A percentile compares a stretch with the other conserved stretches of the same genome.
phyloP scores from a whole-genome alignment of 371 early-diverging fungal species.

The Amoeboradix gromovi region DNA sequence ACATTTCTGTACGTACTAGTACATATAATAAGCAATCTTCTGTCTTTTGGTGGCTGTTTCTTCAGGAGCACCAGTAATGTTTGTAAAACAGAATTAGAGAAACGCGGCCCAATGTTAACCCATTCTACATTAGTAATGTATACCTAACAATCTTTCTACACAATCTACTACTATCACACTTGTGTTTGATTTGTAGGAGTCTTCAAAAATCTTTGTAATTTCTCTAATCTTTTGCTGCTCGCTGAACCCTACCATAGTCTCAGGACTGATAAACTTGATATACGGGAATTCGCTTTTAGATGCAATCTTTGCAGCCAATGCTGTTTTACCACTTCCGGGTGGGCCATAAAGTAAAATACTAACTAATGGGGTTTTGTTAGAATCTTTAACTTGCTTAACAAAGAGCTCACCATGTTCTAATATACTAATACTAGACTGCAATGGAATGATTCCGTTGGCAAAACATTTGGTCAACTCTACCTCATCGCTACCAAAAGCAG shows the following conservation, averaged over 20 bases:
- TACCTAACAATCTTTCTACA: slow-evolving; percentile 69
- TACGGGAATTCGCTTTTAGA: slow-evolving; percentile 83
- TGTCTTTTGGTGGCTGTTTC: slow-evolving; percentile 56
- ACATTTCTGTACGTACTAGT: slow-evolving; percentile 51
- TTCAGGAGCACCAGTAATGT: slow-evolving; percentile 67
- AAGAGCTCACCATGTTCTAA: slow-evolving; percentile 48
- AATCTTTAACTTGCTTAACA: slow-evolving; percentile 55
- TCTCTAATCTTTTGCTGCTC: slow-evolving; percentile 72
- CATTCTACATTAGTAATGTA: slow-evolving; percentile 32
- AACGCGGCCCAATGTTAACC: slow-evolving; percentile 91
- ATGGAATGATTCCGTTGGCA: slow-evolving; percentile 54
- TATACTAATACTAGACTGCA: slow-evolving; percentile 32
- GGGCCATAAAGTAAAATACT: slow-evolving; percentile 65
- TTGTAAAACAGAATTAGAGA: slow-evolving; percentile 86
- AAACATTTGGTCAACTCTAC: slow-evolving; percentile 57
- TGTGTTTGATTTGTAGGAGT: slow-evolving; percentile 88
- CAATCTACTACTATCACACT: slow-evolving; percentile 90
- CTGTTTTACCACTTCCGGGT: slow-evolving; percentile 86
- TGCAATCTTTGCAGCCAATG: slow-evolving; percentile 85
- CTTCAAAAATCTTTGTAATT: slow-evolving; percentile 76
- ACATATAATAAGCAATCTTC: slow-evolving; percentile 40
- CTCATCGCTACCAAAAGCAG: slow-evolving; percentile 91
- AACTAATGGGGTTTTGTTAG: slow-evolving; percentile 51
- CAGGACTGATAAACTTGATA: slow-evolving; percentile 91
- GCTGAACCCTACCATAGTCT: slow-evolving; percentile 77